Conservation (phyloP, 1,284 basidiomycete genomes). For the Cryptococcus maquisensis region DNA sequence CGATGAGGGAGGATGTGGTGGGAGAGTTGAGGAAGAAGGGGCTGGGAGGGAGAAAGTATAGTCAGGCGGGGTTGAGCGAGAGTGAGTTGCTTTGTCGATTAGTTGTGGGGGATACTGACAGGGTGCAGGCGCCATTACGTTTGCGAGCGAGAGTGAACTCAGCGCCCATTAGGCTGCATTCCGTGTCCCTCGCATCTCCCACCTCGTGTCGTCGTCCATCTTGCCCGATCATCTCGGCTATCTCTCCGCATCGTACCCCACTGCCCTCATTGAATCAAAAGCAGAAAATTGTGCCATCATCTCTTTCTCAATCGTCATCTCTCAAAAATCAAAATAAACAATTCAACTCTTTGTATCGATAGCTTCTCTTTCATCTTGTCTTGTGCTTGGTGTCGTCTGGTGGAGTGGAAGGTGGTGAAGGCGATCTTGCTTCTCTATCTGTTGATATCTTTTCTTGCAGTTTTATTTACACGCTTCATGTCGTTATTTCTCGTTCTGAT, state of each 20-base stretch:
- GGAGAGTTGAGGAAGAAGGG: conserved; percentile 16
- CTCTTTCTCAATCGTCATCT: not conserved
- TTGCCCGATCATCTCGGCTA: not conserved
- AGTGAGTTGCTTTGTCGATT: conserved; percentile 31
- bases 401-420: not conserved
- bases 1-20: not conserved
- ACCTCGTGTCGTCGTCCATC: not conserved
- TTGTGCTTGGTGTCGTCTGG: too few species aligned
- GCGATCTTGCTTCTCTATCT: not conserved
- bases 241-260: not conserved
- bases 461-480: too few species aligned
- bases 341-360: not conserved
- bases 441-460: too few species aligned
- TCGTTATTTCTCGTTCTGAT: too few species aligned
- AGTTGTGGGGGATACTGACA: not conserved
- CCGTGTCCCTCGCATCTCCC: not conserved
- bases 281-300: not conserved
- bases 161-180: not conserved
- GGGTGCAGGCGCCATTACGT: conserved; percentile 40
- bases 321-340: not conserved
- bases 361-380: too few species aligned
- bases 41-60: conserved; percentile 27
- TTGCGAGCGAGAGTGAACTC: conserved; percentile 38
- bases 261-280: not conserved
- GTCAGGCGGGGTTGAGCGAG: conserved; percentile 45